These are phyloP conservation scores for Pueraria montana DNA, from an alignment of 306 rosid genomes.

Conservation along the genomic window DNA sequence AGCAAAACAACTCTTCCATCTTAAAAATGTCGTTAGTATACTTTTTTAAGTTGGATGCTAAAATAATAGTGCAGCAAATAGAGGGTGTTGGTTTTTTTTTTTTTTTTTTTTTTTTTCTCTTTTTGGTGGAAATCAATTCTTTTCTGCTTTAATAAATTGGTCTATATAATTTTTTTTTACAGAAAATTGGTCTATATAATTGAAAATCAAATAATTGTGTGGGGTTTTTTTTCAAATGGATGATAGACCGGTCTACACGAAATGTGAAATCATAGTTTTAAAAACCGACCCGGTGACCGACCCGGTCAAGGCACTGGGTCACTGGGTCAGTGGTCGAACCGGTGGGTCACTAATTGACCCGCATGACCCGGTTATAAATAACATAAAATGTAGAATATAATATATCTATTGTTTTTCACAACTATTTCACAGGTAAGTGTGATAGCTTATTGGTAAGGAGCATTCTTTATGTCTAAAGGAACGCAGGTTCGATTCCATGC, in stretches of 20 bases:
- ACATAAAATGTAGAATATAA: no score
- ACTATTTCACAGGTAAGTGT: no score
- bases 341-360: no score
- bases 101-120: neutral
- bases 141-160: constrained; percentile 8
- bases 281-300: no score
- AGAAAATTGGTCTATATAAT: constrained; percentile 1
- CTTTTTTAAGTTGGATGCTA: constrained; percentile 29
- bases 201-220: constrained; percentile 36
- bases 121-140: neutral
- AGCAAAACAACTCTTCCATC: constrained; percentile 18
- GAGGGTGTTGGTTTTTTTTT: constrained; percentile 1
- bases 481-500: no score
- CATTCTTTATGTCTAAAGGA: no score
- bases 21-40: constrained; percentile 12
- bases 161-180: constrained; percentile 10
- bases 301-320: no score
- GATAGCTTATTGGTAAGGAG: no score
- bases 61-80: constrained; percentile 37
- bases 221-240: constrained; percentile 34
- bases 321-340: no score
- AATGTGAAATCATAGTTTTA: no score
- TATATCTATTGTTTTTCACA: no score
- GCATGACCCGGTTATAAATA: no score
- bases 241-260: constrained; percentile 43